These are phyloP conservation scores for Neoscytalidium dimidiatum DNA, from an alignment of 2,329 filamentous ascomycete species.

Conservation along the genomic window DNA sequence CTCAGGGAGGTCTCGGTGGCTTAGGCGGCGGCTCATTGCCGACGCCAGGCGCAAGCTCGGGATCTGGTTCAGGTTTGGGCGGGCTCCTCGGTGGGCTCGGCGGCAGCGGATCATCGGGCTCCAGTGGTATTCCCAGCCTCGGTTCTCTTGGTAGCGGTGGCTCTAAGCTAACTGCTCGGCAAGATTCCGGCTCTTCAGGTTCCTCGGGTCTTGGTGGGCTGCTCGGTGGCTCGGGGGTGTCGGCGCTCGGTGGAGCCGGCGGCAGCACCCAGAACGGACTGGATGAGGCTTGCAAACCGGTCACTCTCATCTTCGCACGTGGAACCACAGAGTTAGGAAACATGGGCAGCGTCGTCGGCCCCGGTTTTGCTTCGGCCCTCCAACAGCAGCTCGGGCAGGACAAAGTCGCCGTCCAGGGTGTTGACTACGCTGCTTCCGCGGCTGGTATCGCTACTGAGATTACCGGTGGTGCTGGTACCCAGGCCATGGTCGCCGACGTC, in stretches of 20 bases:
- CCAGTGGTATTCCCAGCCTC: background rate
- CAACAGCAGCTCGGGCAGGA: conserved; percentile 43
- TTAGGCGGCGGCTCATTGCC: background rate
- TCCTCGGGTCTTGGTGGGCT: background rate
- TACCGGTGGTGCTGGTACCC: background rate
- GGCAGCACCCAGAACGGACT: conserved; percentile 43
- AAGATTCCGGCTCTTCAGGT: background rate
- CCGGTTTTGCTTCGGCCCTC: conserved; percentile 53
- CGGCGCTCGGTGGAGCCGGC: conserved; percentile 1
- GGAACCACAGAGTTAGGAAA: conserved; percentile 57
- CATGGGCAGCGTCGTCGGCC: conserved; percentile 53
- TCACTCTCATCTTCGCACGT: conserved; percentile 59
- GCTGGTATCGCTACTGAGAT: conserved; percentile 33
- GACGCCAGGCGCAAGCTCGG: background rate
- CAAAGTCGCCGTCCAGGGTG: conserved; percentile 54
- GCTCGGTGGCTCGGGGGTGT: background rate
- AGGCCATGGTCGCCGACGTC: conserved; percentile 46
- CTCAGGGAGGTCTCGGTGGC: background rate
- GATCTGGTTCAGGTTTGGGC: background rate
- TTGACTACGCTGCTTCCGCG: conserved; percentile 51
- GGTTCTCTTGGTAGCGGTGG: background rate
- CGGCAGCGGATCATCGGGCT: background rate
- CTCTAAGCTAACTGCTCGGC: background rate
- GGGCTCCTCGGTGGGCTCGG: too few relatives aligned
- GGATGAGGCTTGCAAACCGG: conserved; percentile 44